A percentile compares a stretch with the other conserved stretches of the same genome.
These are phyloP conservation scores for Fusarium nurragi DNA, from an alignment of 2,329 filamentous ascomycete genomes.

Conservation along the genomic window DNA sequence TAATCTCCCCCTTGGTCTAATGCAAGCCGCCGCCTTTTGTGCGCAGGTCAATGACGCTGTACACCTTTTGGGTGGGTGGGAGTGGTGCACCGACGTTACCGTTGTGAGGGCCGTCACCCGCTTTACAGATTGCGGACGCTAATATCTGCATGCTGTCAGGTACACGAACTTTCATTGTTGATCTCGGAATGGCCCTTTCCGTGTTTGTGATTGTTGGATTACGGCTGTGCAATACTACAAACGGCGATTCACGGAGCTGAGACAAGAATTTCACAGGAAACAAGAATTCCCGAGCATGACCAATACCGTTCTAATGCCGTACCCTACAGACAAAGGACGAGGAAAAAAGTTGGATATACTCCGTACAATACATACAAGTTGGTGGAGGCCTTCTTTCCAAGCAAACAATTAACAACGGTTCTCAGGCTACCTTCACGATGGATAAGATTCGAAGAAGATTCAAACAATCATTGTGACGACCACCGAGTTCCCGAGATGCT, in stretches of 20 bases:
- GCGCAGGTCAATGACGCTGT: slow-evolving; percentile 18
- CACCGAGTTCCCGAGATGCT: background rate
- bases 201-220: background rate
- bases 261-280: background rate
- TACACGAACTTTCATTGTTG: slow-evolving; percentile 19
- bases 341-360: background rate
- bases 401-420: background rate
- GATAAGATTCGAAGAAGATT: slow-evolving; percentile 14
- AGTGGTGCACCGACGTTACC: background rate
- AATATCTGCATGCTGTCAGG: slow-evolving; percentile 30
- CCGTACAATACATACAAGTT: background rate
- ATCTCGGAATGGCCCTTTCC: background rate
- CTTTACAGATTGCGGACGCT: slow-evolving; percentile 9
- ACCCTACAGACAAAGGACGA: background rate
- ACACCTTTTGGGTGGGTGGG: background rate
- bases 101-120: background rate
- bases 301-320: background rate
- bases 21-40: slow-evolving; percentile 2
- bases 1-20: slow-evolving; percentile 32
- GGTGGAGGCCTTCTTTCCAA: slow-evolving; percentile 1
- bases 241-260: background rate
- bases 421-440: slow-evolving; percentile 4
- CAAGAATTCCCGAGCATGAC: background rate
- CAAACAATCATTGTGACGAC: slow-evolving; percentile 6
- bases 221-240: background rate